These are phyloP conservation scores for Apodospora peruviana DNA, from an alignment of 495 filamentous ascomycete genomes.

Conservation along the genomic window DNA sequence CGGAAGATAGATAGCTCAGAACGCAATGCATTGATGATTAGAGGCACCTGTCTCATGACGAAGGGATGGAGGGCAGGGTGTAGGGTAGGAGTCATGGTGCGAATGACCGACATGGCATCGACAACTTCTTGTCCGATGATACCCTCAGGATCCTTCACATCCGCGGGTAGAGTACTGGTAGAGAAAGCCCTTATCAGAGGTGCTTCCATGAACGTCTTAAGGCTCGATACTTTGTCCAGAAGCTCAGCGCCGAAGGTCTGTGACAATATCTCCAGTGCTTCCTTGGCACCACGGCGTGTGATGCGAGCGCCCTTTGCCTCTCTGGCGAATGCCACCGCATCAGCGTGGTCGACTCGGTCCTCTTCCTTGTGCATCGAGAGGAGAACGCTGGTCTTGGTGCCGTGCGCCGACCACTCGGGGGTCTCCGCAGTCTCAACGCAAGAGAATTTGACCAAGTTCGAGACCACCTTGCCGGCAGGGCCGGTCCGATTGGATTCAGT, in stretches of 20 bases:
- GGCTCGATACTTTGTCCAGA: conserved; percentile 72
- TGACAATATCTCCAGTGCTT: conserved; percentile 84
- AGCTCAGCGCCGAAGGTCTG: conserved; percentile 70
- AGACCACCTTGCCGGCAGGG: conserved; percentile 87
- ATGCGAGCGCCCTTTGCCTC: conserved; percentile 84
- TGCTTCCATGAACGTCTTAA: conserved; percentile 71
- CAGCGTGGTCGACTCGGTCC: conserved; percentile 85
- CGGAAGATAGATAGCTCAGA: conserved; percentile 84
- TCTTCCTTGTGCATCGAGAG: conserved; percentile 94
- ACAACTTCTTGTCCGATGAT: conserved; percentile 84
- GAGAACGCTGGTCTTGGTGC: conserved; percentile 66
- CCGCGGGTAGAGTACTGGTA: conserved; percentile 62
- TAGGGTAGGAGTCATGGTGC: conserved; percentile 82
- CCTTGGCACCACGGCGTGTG: conserved; percentile 86
- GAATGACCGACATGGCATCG: conserved; percentile 86
- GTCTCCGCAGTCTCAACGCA: conserved; percentile 97
- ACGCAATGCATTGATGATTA: conserved; percentile 78
- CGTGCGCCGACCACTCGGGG: conserved; percentile 83
- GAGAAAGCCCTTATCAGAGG: conserved; percentile 71
- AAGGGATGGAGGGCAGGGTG: conserved; percentile 66
- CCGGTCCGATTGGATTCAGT: conserved; percentile 66
- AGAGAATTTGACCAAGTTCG: conserved; percentile 92
- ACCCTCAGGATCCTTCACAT: conserved; percentile 61
- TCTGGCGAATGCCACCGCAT: conserved; percentile 79
- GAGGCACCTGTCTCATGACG: conserved; percentile 76